Evolutionary conservation across 108 stramenopile genomes (phyloP).

Genomic region (Skeletonema potamos): DNA sequence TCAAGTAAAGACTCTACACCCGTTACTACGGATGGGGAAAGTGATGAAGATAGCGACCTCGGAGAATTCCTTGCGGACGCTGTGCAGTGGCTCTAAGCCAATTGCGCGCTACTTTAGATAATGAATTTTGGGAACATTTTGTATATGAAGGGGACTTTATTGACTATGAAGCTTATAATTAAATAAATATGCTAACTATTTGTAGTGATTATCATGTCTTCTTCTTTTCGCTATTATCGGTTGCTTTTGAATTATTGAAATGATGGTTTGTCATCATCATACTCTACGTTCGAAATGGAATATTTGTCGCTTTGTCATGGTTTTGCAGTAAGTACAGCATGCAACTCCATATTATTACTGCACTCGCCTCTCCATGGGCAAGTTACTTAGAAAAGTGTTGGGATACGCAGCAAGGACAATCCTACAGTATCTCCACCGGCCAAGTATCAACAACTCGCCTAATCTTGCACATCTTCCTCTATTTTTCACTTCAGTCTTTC

Average conservation of each 20-base stretch:
- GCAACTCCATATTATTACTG: neutral
- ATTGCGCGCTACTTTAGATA: neutral
- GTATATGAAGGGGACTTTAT: neutral
- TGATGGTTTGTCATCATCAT: too few relatives aligned
- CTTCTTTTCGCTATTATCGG: too few relatives aligned
- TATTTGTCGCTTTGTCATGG: neutral
- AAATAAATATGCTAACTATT: neutral
- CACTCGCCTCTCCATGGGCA: neutral
- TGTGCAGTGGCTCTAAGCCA: constrained; percentile 60
- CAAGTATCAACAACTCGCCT: too few relatives aligned
- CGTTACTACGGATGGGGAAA: constrained; percentile 7
- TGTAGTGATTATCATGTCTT: neutral
- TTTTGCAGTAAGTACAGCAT: too few relatives aligned
- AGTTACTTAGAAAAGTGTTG: neutral
- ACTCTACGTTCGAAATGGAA: too few relatives aligned
- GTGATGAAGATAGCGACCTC: constrained; percentile 27
- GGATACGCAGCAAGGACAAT: neutral
- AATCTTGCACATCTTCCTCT: too few relatives aligned
- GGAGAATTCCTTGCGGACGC: constrained; percentile 28
- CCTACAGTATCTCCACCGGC: too few relatives aligned
- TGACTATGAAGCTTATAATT: neutral
- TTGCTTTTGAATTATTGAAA: too few relatives aligned
- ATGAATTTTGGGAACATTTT: neutral
- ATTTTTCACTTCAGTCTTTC: too few relatives aligned
- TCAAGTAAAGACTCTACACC: neutral